A percentile compares a stretch with the other conserved stretches of the same genome.
Evolutionary conservation across 1,284 basidiomycete species (phyloP).

Genomic region (Vanrija humicola): DNA sequence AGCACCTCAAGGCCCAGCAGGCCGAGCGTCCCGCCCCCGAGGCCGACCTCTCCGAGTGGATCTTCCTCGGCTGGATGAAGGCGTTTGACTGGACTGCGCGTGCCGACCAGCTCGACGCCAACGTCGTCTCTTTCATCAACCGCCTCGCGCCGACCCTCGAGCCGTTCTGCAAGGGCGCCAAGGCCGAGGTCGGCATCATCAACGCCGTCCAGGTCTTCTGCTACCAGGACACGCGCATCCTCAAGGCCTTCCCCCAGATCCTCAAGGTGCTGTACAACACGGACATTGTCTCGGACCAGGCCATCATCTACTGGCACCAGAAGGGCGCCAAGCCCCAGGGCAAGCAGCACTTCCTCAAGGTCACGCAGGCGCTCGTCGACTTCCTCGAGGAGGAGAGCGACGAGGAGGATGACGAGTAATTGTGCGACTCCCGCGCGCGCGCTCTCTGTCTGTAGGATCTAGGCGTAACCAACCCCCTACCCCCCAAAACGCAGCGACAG

Average conservation of each 20-base stretch:
- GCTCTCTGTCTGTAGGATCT: not conserved
- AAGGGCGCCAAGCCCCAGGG: slow-evolving; percentile 95
- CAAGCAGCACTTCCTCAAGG: slow-evolving; percentile 88
- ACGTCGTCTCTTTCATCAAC: slow-evolving; percentile 75
- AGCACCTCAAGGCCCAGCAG: slow-evolving; percentile 63
- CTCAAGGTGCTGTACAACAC: slow-evolving; percentile 93
- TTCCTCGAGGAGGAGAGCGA: slow-evolving; percentile 47
- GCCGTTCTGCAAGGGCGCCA: slow-evolving; percentile 78
- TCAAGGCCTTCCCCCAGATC: slow-evolving; percentile 89
- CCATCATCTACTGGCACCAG: slow-evolving; percentile 95
- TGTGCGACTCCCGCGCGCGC: not conserved
- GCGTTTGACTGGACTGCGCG: slow-evolving; percentile 81
- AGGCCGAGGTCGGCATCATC: slow-evolving; percentile 85
- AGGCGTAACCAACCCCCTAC: too few species aligned
- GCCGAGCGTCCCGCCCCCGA: slow-evolving; percentile 61
- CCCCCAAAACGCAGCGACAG: too few species aligned
- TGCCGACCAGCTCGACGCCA: slow-evolving; percentile 81
- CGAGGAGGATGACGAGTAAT: slow-evolving; percentile 37
- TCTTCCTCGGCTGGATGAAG: slow-evolving; percentile 86
- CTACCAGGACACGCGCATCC: slow-evolving; percentile 89
- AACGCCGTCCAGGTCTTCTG: slow-evolving; percentile 91
- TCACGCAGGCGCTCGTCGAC: slow-evolving; percentile 80
- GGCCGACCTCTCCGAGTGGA: slow-evolving; percentile 75
- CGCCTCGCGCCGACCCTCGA: slow-evolving; percentile 78
- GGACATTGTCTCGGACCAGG: slow-evolving; percentile 89